Evolutionary conservation across 306 rosid genomes (phyloP), one percentile per base, ranked within the genome.

Genomic region (Rosa chinensis): DNA sequence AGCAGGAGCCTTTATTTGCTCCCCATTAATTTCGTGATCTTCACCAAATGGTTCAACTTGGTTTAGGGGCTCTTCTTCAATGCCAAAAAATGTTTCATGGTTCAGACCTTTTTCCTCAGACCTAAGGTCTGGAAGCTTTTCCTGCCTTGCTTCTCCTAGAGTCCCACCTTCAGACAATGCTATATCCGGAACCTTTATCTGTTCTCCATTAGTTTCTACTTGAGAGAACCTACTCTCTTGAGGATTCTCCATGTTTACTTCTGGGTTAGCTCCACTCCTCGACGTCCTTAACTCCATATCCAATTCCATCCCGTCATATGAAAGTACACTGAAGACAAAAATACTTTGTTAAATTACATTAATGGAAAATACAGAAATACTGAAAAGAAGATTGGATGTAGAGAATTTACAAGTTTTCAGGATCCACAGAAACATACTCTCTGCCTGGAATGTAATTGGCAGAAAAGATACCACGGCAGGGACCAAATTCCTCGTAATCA

Each of bases 401-500:
- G 47, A 70, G 43, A 76, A 74, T 43, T 78, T 45, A 79, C 62
- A 75, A 37, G 66, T 47, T 76, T 40, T 78, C 63, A 76, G 75
- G 74, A 50, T 28, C 82, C 66, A 9, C 25, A 1, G 23, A 35
- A 67, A 76, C 94, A 8, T 89, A 94, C 98, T 86, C 88, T 84
- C 86, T 90, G 44, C 74, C 55, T 55, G 77, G 52, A 78, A 64
- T 56, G 32, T 82, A 82, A 78, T 80, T 84, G 55, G 71, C 75
- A 72, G 79, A 63, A 75, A 32, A 48, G 70, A 82, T 64, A 74
- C 56, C 58, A 72, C 82, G 80, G 37, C 84, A 47, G 20, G 77
- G 52, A 81, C 81, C 84, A 82, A 86, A 79, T 72, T 86, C 94
- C 82, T 88, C 90, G 77, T 63, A 85, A 84, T 50, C 83, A 79